Evolutionary conservation across 345 rosid species (phyloP).

Genomic region (Populus pruinosa): DNA sequence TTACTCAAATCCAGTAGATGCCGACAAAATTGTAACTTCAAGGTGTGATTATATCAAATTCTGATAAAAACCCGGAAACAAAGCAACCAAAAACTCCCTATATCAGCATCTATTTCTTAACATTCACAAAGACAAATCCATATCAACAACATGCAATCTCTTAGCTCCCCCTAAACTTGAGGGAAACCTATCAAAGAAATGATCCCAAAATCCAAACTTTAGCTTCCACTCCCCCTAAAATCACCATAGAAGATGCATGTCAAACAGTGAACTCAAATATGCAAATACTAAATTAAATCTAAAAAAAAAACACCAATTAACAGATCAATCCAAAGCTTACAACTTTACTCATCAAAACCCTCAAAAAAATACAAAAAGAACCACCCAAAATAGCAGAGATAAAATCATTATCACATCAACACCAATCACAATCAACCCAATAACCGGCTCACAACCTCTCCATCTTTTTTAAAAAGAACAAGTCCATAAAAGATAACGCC

Average conservation of each 20-base stretch:
- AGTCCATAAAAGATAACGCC: background rate
- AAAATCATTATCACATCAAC: background rate
- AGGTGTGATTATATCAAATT: conserved; percentile 25
- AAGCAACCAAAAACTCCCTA: conserved; percentile 25
- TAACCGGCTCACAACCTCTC: background rate
- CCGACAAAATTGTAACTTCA: conserved; percentile 8
- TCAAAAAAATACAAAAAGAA: conserved; percentile 15
- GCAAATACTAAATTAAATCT: conserved; percentile 24
- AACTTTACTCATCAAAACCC: background rate
- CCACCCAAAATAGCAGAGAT: conserved; percentile 24
- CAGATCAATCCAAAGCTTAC: conserved; percentile 38
- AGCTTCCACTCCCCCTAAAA: conserved; percentile 15
- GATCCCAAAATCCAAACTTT: conserved; percentile 14
- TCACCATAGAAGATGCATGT: background rate
- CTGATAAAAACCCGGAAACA: conserved; percentile 14
- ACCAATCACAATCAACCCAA: conserved; percentile 28
- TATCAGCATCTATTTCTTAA: conserved; percentile 5
- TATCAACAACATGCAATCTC: background rate
- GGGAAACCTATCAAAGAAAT: conserved; percentile 2
- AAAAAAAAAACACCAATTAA: conserved; percentile 15
- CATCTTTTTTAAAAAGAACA: background rate
- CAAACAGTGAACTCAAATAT: conserved; percentile 13
- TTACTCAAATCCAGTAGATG: background rate
- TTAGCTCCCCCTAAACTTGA: conserved; percentile 10
- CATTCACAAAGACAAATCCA: background rate